Percentiles rank a stretch among this genome's conserved stretches.
Evolutionary conservation across 1,139 yeast genomes (phyloP).

Genomic region (Yamadazyma oceani): DNA sequence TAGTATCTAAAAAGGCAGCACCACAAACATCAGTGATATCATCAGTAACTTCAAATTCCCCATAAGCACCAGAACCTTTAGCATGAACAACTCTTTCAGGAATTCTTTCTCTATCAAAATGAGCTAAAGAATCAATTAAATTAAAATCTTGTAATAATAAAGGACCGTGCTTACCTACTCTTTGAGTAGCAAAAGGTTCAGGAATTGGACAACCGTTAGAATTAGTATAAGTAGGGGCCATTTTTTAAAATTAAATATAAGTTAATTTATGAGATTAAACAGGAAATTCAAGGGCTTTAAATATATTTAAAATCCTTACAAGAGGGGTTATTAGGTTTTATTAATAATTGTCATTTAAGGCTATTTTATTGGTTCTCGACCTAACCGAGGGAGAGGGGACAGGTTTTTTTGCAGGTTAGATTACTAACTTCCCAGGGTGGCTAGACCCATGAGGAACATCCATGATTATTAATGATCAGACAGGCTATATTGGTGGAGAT

Average conservation of each 20-base stretch:
- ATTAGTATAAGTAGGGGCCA: constrained; percentile 57
- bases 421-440: too few relatives aligned
- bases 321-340: constrained; percentile 1
- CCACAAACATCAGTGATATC: constrained; percentile 73
- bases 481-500: too few relatives aligned
- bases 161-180: constrained; percentile 75
- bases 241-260: constrained; percentile 7
- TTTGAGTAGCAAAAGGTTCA: constrained; percentile 69
- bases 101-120: constrained; percentile 83
- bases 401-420: not conserved
- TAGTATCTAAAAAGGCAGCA: constrained; percentile 67
- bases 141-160: constrained; percentile 76
- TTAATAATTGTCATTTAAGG: constrained; percentile 1
- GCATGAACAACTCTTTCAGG: constrained; percentile 93
- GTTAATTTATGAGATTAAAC: too few relatives aligned
- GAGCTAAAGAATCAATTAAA: constrained; percentile 74
- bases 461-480: not conserved
- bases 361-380: constrained; percentile 1
- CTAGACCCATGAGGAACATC: too few relatives aligned
- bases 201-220: constrained; percentile 74
- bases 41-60: constrained; percentile 78
- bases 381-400: constrained; percentile 1
- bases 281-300: constrained; percentile 1
- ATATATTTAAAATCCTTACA: not conserved
- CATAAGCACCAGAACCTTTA: constrained; percentile 86